A percentile compares a stretch with the other conserved stretches of the same genome.
Evolutionary conservation across 2,329 filamentous ascomycete species (phyloP).

Genomic region (Xylariaceae sp.): DNA sequence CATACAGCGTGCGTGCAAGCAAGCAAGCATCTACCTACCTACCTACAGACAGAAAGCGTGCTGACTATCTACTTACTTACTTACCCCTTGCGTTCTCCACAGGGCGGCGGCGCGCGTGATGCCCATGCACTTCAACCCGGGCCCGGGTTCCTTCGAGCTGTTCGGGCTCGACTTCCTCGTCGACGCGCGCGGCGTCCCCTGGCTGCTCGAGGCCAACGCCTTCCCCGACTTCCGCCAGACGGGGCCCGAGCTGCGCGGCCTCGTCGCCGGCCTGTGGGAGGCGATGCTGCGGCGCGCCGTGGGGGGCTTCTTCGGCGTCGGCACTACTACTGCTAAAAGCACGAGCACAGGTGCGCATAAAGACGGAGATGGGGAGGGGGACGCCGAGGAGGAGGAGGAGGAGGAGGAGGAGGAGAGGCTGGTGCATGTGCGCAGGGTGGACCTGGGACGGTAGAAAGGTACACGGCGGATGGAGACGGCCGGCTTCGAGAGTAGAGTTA

Average conservation of each 20-base stretch:
- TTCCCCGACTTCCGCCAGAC: conserved; percentile 96
- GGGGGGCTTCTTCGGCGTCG: conserved; percentile 56
- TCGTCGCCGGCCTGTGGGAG: conserved; percentile 72
- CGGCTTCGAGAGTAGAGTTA: too few species aligned
- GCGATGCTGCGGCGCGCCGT: conserved; percentile 64
- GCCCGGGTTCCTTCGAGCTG: conserved; percentile 84
- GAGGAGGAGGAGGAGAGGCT: conserved; percentile 31
- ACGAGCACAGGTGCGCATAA: too few species aligned
- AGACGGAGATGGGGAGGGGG: conserved; percentile 14
- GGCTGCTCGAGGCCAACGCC: conserved; percentile 86
- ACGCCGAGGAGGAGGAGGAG: conserved; percentile 11
- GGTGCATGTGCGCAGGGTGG: conserved; percentile 45
- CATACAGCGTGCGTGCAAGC: too few species aligned
- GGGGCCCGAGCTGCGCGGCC: conserved; percentile 60
- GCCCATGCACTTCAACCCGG: conserved; percentile 83
- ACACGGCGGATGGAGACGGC: too few species aligned
- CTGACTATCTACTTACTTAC: too few species aligned
- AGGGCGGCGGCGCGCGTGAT: conserved; percentile 75
- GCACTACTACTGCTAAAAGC: too few species aligned
- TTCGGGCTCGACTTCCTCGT: conserved; percentile 90
- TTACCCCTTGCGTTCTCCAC: too few species aligned
- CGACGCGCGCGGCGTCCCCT: conserved; percentile 55
- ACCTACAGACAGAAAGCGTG: too few species aligned
- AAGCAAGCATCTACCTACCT: too few species aligned
- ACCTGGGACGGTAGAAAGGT: conserved; percentile 39